Evolutionary conservation across 1,139 yeast genomes (phyloP), one percentile per base, ranked within the genome.

Genomic region (Zygoascus sp.): DNA sequence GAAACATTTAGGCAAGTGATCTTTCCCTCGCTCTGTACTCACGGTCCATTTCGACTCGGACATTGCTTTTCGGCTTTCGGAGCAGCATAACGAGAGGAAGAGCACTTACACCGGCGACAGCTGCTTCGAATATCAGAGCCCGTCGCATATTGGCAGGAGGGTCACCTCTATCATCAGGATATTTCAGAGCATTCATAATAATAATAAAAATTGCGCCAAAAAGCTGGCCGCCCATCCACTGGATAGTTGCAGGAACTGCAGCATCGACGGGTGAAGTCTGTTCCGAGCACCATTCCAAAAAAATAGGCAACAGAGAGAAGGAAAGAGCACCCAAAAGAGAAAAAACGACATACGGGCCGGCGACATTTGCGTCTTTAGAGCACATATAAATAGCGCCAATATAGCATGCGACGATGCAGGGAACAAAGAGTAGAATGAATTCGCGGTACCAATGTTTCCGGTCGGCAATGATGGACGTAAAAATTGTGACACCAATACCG

Each of bases 171-270:
- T 55, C 50, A 1, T 53, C 50, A 11, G 53, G 52, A 46, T 60
- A 58, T 45, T 61, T 61, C 42, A 65, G 50, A 1, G 64, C 64
- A 48, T 64, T 57, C 68, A 65, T 64, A 37, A 55, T 45, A 16
- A 65, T 62, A 44, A 65, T 63, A 49, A 65, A 61, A 32, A 65
- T 56, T 27, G 65, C 69, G 15, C 69, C 69, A 28, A 65, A 52
- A 3, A 63, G 45, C 52, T 65, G 65, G 17, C 69, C 69, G 11
- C 65, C 64, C 41, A 54, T 55, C 69, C 69, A 65, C 40, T 65
- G 53, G 22, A 64, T 38, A 7, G 65, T 54, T 4, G 65, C 55
- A 1, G 65, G 55, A 1, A 65, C 59, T 3, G 66, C 66, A 6
- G 67, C 65, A 10, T 64, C 60, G 15, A 58, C 63, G 3, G 68